Conservation (phyloP, 2,329 filamentous ascomycete genomes). For the Didymellaceae sp. region DNA sequence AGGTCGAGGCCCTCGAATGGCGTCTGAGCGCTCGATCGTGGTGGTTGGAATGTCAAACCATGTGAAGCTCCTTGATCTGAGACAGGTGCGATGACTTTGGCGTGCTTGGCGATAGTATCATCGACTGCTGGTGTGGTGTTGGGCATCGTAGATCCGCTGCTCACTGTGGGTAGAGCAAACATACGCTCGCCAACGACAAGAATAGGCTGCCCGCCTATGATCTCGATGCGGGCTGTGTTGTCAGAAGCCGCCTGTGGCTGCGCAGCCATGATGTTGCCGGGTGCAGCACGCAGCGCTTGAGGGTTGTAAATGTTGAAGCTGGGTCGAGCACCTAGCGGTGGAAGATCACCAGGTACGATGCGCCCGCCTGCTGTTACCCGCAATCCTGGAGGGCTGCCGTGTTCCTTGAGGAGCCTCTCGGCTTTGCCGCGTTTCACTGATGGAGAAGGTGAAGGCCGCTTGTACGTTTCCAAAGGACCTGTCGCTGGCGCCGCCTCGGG, state of each 20-base stretch:
- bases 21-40: conserved; percentile 28
- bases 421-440: conserved; percentile 59
- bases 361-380: conserved; percentile 61
- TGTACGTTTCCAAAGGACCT: conserved; percentile 29
- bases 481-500: conserved; percentile 22
- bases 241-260: conserved; percentile 30
- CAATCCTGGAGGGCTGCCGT: conserved; percentile 59
- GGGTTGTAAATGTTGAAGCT: conserved; percentile 40
- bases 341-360: conserved; percentile 56
- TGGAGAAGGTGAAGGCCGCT: conserved; percentile 56
- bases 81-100: conserved; percentile 15
- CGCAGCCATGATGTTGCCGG: conserved; percentile 34
- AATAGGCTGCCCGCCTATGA: conserved; percentile 42
- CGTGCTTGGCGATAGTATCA: conserved; percentile 25
- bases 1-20: conserved; percentile 36
- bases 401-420: conserved; percentile 58
- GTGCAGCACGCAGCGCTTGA: conserved; percentile 28
- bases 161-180: conserved; percentile 41
- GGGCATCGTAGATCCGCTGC: conserved; percentile 20
- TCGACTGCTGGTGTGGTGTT: conserved; percentile 14
- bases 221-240: conserved; percentile 34
- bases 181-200: conserved; percentile 41
- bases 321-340: conserved; percentile 41
- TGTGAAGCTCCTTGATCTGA: conserved; percentile 21
- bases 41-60: conserved; percentile 18